A percentile compares a stretch with the other conserved stretches of the same genome.
These are phyloP conservation scores for Penicillium angulare DNA, from an alignment of 495 filamentous ascomycete species.

Conservation along the genomic window DNA sequence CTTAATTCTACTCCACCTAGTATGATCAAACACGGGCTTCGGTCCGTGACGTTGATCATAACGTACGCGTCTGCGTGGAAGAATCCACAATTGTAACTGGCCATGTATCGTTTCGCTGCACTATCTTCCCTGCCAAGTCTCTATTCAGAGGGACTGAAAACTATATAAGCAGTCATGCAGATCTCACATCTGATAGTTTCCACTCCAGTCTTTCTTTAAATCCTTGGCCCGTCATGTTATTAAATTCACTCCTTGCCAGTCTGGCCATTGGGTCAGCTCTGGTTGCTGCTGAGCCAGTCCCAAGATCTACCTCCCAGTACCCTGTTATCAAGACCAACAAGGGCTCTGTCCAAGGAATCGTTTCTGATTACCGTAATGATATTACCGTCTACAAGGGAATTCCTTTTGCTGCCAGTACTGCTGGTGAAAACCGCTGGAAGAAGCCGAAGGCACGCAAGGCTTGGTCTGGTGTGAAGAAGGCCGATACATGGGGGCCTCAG, in stretches of 20 bases:
- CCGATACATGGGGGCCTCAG: slow-evolving; percentile 16
- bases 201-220: too few relatives aligned
- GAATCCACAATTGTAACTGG: too few relatives aligned
- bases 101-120: too few relatives aligned
- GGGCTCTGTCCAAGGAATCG: slow-evolving; percentile 14
- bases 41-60: too few relatives aligned
- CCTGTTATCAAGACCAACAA: slow-evolving; percentile 5
- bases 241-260: not conserved
- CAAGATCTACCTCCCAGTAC: not conserved
- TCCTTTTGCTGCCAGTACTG: not conserved
- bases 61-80: too few relatives aligned
- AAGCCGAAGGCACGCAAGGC: not conserved
- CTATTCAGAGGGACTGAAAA: too few relatives aligned
- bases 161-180: too few relatives aligned
- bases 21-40: too few relatives aligned
- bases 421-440: not conserved
- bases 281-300: not conserved
- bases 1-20: too few relatives aligned
- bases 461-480: slow-evolving; percentile 4
- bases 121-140: too few relatives aligned
- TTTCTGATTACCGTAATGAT: slow-evolving; percentile 9
- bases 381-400: slow-evolving; percentile 20
- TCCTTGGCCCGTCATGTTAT: too few relatives aligned
- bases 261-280: not conserved
- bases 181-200: too few relatives aligned